These are phyloP conservation scores for Cyberlindnera galapagoensis DNA, from an alignment of 805 yeast genomes.

Conservation along the genomic window DNA sequence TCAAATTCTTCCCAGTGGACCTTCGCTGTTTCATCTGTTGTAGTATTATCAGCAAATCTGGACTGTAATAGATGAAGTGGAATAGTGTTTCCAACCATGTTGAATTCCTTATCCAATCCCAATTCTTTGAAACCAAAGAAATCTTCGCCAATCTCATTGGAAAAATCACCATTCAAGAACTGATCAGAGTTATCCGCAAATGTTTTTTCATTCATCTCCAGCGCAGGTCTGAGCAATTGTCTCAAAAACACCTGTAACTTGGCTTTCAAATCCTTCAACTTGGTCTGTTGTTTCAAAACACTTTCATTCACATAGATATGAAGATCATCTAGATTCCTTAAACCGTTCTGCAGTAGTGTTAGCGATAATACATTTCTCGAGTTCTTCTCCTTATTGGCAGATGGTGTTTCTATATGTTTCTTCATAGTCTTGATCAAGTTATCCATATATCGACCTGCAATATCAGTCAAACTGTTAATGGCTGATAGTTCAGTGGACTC, in stretches of 20 bases:
- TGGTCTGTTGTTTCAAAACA: conserved; percentile 58
- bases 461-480: conserved; percentile 68
- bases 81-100: conserved; percentile 73
- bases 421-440: conserved; percentile 69
- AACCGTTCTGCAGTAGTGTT: conserved; percentile 79
- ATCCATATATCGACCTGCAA: conserved; percentile 74
- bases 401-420: conserved; percentile 59
- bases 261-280: conserved; percentile 58
- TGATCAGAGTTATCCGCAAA: conserved; percentile 91
- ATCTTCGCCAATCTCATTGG: conserved; percentile 91
- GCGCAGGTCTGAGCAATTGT: conserved; percentile 74
- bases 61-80: conserved; percentile 87
- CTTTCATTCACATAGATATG: conserved; percentile 70
- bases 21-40: conserved; percentile 36
- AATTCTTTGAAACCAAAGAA: conserved; percentile 95
- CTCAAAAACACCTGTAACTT: conserved; percentile 69
- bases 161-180: conserved; percentile 90
- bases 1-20: conserved; percentile 61
- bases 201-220: conserved; percentile 65
- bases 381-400: conserved; percentile 26
- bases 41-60: conserved; percentile 54
- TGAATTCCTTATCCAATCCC: conserved; percentile 90
- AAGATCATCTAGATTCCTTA: conserved; percentile 69
- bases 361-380: conserved; percentile 47
- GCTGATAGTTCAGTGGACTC: conserved; percentile 79